These are phyloP conservation scores for Rutstroemia sp. DNA, from an alignment of 2,329 filamentous ascomycete genomes.

Conservation along the genomic window DNA sequence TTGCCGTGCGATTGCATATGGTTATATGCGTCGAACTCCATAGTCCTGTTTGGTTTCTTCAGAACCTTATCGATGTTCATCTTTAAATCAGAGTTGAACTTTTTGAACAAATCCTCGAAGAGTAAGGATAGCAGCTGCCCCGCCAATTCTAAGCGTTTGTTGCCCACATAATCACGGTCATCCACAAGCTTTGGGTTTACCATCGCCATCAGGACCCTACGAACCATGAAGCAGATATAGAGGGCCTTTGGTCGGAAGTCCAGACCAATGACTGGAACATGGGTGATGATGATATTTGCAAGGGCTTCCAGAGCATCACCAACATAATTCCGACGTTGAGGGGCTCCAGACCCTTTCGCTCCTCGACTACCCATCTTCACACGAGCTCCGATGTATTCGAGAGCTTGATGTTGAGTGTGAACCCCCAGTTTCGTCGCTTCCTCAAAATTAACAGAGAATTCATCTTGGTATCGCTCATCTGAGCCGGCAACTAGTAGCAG, in stretches of 20 bases:
- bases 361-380: constrained; percentile 73
- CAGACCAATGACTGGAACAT: constrained; percentile 83
- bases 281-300: constrained; percentile 86
- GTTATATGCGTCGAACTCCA: constrained; percentile 78
- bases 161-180: constrained; percentile 95
- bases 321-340: constrained; percentile 67
- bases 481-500: constrained; percentile 82
- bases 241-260: constrained; percentile 97
- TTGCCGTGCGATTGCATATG: constrained; percentile 80
- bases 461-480: constrained; percentile 85
- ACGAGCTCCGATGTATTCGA: constrained; percentile 82
- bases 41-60: constrained; percentile 85
- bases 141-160: constrained; percentile 91
- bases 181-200: constrained; percentile 86
- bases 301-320: constrained; percentile 91
- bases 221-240: constrained; percentile 94
- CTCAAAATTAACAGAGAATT: constrained; percentile 93
- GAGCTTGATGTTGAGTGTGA: constrained; percentile 87
- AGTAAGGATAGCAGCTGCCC: constrained; percentile 88
- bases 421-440: constrained; percentile 78
- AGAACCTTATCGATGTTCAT: constrained; percentile 91
- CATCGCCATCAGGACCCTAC: constrained; percentile 90
- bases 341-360: constrained; percentile 42
- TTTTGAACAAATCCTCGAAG: constrained; percentile 97
- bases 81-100: constrained; percentile 83